phyloP scores from a whole-genome alignment of 495 filamentous ascomycete species.

The Parathielavia hyrcaniae region DNA sequence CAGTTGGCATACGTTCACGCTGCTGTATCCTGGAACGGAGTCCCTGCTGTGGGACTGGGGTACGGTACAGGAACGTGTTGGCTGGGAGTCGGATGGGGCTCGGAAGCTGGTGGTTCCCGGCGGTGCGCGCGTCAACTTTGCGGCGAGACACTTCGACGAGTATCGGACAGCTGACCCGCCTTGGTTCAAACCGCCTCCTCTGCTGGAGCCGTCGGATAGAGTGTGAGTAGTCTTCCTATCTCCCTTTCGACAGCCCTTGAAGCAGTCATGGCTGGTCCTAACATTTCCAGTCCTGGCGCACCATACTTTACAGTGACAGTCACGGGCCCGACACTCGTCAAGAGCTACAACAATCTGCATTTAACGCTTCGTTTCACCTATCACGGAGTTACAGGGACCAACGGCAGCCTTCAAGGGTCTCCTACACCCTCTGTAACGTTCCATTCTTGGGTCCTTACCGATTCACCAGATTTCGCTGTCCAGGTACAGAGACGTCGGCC shows the following conservation, averaged over 20 bases:
- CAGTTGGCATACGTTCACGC: not conserved
- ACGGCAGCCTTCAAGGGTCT: not conserved
- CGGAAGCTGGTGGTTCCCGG: not conserved
- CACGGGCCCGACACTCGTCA: not conserved
- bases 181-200: not conserved
- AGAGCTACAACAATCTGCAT: not conserved
- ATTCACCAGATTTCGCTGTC: not conserved
- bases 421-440: not conserved
- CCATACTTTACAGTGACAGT: not conserved
- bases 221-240: not conserved
- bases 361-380: not conserved
- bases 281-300: not conserved
- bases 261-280: not conserved
- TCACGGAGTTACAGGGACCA: not conserved
- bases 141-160: not conserved
- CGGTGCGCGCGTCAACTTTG: not conserved
- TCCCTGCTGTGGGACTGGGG: not conserved
- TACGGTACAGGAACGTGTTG: not conserved
- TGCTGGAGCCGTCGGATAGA: not conserved
- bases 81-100: not conserved
- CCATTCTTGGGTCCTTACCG: not conserved
- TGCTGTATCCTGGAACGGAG: not conserved
- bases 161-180: too few species aligned
- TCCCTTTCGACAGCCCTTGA: not conserved
- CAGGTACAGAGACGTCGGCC: not conserved